Evolutionary conservation across 1,284 basidiomycete species (phyloP).

Genomic region (Gymnopus androsaceus): DNA sequence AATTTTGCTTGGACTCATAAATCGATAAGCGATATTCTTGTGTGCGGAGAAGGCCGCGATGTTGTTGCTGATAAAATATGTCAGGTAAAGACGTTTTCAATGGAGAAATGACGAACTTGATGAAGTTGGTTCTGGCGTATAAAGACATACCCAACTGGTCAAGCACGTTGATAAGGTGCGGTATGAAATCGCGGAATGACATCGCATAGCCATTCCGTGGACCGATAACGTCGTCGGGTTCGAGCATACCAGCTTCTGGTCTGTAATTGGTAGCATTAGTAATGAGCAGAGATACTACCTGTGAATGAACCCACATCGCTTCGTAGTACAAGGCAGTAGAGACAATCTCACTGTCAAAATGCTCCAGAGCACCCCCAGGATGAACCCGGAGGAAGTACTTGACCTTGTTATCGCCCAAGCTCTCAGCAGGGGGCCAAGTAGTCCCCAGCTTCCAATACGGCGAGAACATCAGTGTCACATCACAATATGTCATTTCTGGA

Average conservation of each 20-base stretch:
- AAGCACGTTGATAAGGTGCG: slow-evolving; percentile 73
- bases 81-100: neutral
- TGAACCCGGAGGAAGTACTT: slow-evolving; percentile 80
- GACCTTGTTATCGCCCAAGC: slow-evolving; percentile 64
- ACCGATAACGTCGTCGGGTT: slow-evolving; percentile 72
- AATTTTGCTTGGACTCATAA: slow-evolving; percentile 72
- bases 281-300: slow-evolving; percentile 5
- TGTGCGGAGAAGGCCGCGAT: slow-evolving; percentile 68
- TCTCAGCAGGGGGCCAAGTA: slow-evolving; percentile 76
- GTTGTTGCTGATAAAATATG: slow-evolving; percentile 56
- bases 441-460: slow-evolving; percentile 68
- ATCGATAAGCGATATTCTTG: slow-evolving; percentile 84
- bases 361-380: slow-evolving; percentile 77
- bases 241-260: slow-evolving; percentile 70
- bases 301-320: slow-evolving; percentile 54
- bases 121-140: slow-evolving; percentile 74
- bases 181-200: slow-evolving; percentile 74
- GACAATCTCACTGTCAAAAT: slow-evolving; percentile 76
- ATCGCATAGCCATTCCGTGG: slow-evolving; percentile 80
- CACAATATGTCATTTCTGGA: slow-evolving; percentile 72
- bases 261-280: slow-evolving; percentile 36
- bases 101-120: slow-evolving; percentile 54
- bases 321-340: slow-evolving; percentile 79
- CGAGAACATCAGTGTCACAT: slow-evolving; percentile 69
- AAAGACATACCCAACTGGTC: slow-evolving; percentile 79